Evolutionary conservation across 148 eudicot species (phyloP).

Genomic region (Tetragonia tetragonoides): DNA sequence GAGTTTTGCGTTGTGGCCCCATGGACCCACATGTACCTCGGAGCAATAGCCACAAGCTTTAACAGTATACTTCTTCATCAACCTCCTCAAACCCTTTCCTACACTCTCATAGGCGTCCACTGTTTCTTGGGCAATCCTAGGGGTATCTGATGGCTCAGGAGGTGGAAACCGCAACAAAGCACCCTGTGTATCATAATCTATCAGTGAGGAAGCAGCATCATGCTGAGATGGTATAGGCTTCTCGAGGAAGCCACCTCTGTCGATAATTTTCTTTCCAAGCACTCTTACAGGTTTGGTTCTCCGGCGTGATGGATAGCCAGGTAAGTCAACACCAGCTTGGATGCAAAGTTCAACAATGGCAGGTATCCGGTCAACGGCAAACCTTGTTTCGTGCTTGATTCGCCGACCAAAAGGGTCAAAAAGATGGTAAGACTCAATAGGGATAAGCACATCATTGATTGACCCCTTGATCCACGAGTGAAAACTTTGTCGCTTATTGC

Average conservation of each 20-base stretch:
- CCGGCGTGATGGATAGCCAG: constrained; percentile 78
- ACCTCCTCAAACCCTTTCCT: constrained; percentile 55
- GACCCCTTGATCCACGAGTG: constrained; percentile 94
- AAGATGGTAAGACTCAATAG: constrained; percentile 87
- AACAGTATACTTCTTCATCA: constrained; percentile 75
- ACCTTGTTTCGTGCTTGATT: constrained; percentile 82
- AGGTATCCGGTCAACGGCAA: constrained; percentile 81
- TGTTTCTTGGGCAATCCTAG: constrained; percentile 63
- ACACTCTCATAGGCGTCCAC: constrained; percentile 66
- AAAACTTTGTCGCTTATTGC: constrained; percentile 55
- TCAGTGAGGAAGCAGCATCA: constrained; percentile 34
- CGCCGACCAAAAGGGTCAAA: constrained; percentile 89
- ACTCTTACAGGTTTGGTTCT: constrained; percentile 74
- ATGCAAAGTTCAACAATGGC: constrained; percentile 96
- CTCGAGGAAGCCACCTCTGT: constrained; percentile 54
- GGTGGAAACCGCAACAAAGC: constrained; percentile 56
- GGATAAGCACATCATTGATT: constrained; percentile 71
- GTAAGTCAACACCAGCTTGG: constrained; percentile 92
- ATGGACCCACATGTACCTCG: constrained; percentile 97
- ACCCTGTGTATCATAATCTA: constrained; percentile 73
- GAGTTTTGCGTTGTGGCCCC: constrained; percentile 98
- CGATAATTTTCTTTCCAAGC: constrained; percentile 78
- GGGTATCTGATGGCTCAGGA: constrained; percentile 46
- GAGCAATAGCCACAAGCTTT: constrained; percentile 99
- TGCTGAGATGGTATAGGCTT: constrained; percentile 39